Conservation (phyloP, 768 basidiomycete genomes). For the Brasilioporus rufonigricans region DNA sequence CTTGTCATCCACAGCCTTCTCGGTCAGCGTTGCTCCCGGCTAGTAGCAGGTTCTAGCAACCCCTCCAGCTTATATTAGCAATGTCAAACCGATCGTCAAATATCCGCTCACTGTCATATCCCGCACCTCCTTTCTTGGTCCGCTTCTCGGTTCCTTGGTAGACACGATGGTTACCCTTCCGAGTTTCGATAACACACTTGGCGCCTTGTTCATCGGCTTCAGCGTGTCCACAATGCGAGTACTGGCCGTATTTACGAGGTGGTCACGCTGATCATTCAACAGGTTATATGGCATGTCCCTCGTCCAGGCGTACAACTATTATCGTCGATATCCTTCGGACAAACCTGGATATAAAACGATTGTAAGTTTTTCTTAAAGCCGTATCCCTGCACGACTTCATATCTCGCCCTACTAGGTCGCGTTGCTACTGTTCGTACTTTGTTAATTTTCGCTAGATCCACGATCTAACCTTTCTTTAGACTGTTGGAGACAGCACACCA, state of each 20-base stretch:
- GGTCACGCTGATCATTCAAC: conserved; percentile 25
- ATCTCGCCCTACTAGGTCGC: conserved; percentile 26
- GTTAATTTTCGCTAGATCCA: neutral
- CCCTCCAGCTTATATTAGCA: conserved; percentile 10
- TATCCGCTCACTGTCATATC: neutral
- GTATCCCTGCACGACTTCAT: neutral
- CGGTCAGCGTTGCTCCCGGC: conserved; percentile 6
- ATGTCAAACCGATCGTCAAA: neutral
- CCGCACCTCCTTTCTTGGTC: neutral
- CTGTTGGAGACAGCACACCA: conserved; percentile 48
- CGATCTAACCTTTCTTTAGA: conserved; percentile 30
- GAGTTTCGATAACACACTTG: conserved; percentile 49
- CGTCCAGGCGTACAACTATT: conserved; percentile 55
- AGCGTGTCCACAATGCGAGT: conserved; percentile 42
- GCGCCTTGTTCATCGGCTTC: conserved; percentile 60
- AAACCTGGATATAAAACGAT: conserved; percentile 46
- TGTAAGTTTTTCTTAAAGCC: conserved; percentile 37
- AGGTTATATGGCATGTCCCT: conserved; percentile 52
- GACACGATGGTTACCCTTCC: conserved; percentile 16
- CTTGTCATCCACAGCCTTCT: conserved; percentile 6
- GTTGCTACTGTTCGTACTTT: conserved; percentile 30
- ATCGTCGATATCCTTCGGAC: conserved; percentile 54
- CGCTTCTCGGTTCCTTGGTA: neutral
- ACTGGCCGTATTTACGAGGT: neutral
- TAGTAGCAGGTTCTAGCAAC: neutral